Conservation (phyloP, 2,329 filamentous ascomycete genomes). For the Parastagonospora nodorum region DNA sequence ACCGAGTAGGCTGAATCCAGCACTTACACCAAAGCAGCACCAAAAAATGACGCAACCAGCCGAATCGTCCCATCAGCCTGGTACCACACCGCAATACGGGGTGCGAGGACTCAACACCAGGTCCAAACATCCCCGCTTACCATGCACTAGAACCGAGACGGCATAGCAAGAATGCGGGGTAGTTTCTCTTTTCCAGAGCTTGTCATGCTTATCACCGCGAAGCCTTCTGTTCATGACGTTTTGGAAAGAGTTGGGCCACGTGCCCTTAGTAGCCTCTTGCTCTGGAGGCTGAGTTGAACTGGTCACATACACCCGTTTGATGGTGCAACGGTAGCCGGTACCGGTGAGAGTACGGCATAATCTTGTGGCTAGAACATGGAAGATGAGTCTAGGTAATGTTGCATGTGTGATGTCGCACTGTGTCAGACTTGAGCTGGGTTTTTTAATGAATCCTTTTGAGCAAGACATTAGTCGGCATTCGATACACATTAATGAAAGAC, state of each 20-base stretch:
- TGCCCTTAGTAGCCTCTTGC: too few relatives aligned
- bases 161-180: too few relatives aligned
- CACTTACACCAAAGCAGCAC: not conserved
- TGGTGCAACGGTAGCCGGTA: not conserved
- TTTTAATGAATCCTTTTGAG: not conserved
- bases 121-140: too few relatives aligned
- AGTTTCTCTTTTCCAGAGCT: too few relatives aligned
- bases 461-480: not conserved
- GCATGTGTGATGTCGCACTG: not conserved
- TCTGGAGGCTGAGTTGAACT: not conserved
- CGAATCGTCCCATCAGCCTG: too few relatives aligned
- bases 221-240: too few relatives aligned
- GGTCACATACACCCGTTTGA: not conserved
- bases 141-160: too few relatives aligned
- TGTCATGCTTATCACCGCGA: too few relatives aligned
- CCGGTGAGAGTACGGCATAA: not conserved
- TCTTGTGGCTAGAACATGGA: not conserved
- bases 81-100: too few relatives aligned
- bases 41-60: not conserved
- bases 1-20: not conserved
- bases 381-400: not conserved
- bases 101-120: too few relatives aligned
- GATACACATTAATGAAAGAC: too few relatives aligned
- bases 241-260: too few relatives aligned
- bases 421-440: not conserved